Conservation (phyloP, 306 rosid species). For the Gynostemma pentaphyllum region DNA sequence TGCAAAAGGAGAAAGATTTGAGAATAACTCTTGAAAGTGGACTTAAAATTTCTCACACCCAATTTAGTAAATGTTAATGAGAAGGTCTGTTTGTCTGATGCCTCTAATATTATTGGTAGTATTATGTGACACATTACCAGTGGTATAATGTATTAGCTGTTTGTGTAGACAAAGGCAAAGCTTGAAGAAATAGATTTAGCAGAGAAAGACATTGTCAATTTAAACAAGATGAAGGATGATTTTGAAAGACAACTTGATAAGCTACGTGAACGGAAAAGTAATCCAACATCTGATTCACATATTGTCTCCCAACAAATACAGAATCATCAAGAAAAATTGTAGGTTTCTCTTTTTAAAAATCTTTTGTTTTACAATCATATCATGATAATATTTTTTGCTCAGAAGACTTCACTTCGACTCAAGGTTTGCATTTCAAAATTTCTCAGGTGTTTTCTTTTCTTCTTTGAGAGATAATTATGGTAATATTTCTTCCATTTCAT, state of each 20-base stretch:
- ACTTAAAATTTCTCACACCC: conserved; percentile 24
- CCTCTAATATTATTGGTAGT: not conserved
- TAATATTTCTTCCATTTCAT: not conserved
- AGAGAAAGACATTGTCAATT: conserved; percentile 43
- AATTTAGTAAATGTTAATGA: conserved; percentile 34
- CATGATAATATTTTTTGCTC: not conserved
- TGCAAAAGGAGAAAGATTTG: conserved; percentile 56
- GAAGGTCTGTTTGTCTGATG: conserved; percentile 24
- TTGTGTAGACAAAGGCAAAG: conserved; percentile 46
- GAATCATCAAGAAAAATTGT: conserved; percentile 34
- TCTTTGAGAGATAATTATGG: not conserved
- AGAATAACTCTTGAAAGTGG: conserved; percentile 53
- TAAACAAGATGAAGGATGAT: conserved; percentile 45
- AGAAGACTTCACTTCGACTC: too few relatives aligned
- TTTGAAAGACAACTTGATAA: conserved; percentile 46
- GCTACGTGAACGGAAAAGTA: conserved; percentile 25
- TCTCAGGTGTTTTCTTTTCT: not conserved
- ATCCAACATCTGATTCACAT: conserved; percentile 13
- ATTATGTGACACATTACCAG: conserved; percentile 10
- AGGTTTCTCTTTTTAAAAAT: conserved; percentile 22
- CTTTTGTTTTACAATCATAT: conserved; percentile 4
- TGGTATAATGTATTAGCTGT: conserved; percentile 13
- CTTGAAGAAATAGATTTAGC: conserved; percentile 51
- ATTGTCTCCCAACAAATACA: conserved; percentile 14
- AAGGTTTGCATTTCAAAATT: too few relatives aligned